Percentiles rank a stretch among this genome's conserved stretches.
Evolutionary conservation across 225 moss, liverwort and hornwort genomes (phyloP).

Genomic region (Polytrichum formosum): DNA sequence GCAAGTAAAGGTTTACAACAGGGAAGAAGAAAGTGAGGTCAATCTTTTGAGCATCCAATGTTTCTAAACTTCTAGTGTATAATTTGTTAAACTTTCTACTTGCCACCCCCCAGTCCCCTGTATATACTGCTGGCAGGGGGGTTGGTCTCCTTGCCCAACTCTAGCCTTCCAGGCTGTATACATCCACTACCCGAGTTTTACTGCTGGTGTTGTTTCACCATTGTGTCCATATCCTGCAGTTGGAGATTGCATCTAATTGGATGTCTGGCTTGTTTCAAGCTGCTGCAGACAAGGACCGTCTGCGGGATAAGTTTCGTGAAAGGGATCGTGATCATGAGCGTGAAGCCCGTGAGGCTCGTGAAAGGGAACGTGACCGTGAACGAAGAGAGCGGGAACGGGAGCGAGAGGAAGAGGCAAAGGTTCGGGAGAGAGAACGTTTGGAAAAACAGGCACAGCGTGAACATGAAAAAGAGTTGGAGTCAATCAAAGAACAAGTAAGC

Average conservation of each 20-base stretch:
- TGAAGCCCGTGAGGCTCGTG: constrained; percentile 44
- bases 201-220: background rate
- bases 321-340: constrained; percentile 87
- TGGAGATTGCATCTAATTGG: background rate
- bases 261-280: background rate
- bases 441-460: constrained; percentile 91
- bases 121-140: no score
- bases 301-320: constrained; percentile 66
- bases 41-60: no score
- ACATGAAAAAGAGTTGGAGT: constrained; percentile 93
- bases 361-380: constrained; percentile 92
- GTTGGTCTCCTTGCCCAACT: no score
- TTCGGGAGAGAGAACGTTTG: constrained; percentile 78
- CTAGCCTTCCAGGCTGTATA: no score
- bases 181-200: background rate
- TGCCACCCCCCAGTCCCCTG: no score
- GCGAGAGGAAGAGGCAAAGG: constrained; percentile 90
- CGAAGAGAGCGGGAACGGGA: constrained; percentile 94
- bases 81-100: no score
- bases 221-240: background rate
- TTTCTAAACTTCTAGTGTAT: no score
- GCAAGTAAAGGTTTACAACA: no score
- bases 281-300: constrained; percentile 56
- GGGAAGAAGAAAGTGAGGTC: no score
- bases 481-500: constrained; percentile 93